Evolutionary conservation across 352 stramenopile genomes (phyloP).

Genomic region (Phytopythium vexans): DNA sequence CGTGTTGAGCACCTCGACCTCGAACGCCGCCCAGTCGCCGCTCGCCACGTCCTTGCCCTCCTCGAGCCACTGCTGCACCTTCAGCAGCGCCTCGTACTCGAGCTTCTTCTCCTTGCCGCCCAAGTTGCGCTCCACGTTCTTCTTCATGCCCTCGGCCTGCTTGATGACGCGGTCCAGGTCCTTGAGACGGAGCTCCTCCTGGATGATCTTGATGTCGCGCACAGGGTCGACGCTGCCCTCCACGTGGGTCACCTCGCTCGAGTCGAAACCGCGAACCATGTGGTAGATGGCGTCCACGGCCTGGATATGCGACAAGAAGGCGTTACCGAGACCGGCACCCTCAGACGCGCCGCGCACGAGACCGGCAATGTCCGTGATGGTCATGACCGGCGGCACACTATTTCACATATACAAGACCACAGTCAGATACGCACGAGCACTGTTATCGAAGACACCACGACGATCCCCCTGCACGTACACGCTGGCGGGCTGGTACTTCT

Average conservation of each 20-base stretch:
- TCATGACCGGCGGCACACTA: constrained; percentile 94
- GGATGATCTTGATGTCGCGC: constrained; percentile 99
- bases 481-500: constrained; percentile 93
- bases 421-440: not conserved
- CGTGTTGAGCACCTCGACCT: constrained; percentile 91
- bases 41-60: constrained; percentile 90
- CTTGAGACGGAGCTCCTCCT: constrained; percentile 97
- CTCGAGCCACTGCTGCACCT: constrained; percentile 81
- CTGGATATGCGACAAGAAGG: constrained; percentile 99
- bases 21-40: constrained; percentile 83
- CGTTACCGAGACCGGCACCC: constrained; percentile 98
- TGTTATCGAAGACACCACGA: not conserved
- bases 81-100: constrained; percentile 87
- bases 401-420: not conserved
- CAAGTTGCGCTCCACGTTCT: constrained; percentile 86
- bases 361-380: constrained; percentile 99
- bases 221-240: constrained; percentile 99
- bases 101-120: constrained; percentile 96
- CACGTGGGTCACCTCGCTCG: constrained; percentile 98
- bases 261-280: constrained; percentile 98
- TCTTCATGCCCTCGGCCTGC: constrained; percentile 69
- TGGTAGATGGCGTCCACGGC: constrained; percentile 98
- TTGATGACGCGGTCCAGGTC: constrained; percentile 92
- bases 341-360: constrained; percentile 97
- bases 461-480: constrained; percentile 46